phyloP scores from a whole-genome alignment of 495 filamentous ascomycete genomes.

The Chlorociboria aeruginascens region DNA sequence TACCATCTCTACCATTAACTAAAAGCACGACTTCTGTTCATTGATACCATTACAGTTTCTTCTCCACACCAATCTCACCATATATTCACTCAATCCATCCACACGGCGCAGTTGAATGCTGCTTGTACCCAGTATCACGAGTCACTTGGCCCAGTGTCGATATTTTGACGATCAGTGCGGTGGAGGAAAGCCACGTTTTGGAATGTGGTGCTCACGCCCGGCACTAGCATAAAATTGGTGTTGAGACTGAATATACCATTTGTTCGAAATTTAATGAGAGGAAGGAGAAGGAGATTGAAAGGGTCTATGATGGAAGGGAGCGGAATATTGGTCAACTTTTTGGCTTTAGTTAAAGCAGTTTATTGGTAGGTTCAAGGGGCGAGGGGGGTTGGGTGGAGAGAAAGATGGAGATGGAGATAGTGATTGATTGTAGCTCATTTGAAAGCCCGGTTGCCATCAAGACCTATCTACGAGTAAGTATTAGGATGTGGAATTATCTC shows the following conservation, averaged over 20 bases:
- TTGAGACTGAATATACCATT: conserved; percentile 31
- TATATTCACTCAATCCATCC: conserved; percentile 1
- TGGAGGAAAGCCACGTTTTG: conserved; percentile 29
- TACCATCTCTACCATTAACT: too few species aligned
- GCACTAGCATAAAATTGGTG: conserved; percentile 39
- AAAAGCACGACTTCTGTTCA: too few species aligned
- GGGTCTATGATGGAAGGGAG: conserved; percentile 34
- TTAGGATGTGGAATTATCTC: too few species aligned
- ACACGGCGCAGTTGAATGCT: not conserved
- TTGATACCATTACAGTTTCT: too few species aligned
- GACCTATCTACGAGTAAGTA: conserved; percentile 21
- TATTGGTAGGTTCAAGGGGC: conserved; percentile 37
- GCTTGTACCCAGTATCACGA: conserved; percentile 2
- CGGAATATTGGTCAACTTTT: conserved; percentile 39
- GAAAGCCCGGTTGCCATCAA: conserved; percentile 31
- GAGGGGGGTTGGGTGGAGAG: conserved; percentile 36
- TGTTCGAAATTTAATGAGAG: conserved; percentile 20
- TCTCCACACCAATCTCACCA: too few species aligned
- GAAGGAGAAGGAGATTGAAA: conserved; percentile 28
- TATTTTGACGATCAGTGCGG: conserved; percentile 9
- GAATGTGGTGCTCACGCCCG: conserved; percentile 27
- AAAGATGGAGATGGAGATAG: conserved; percentile 37
- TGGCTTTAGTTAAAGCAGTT: conserved; percentile 44
- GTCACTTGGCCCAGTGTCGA: conserved; percentile 9
- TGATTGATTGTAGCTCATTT: conserved; percentile 41